A percentile compares a stretch with the other conserved stretches of the same genome.
Conservation (phyloP, 169 alveolate genomes). For the Ichthyophthirius multifiliis region DNA sequence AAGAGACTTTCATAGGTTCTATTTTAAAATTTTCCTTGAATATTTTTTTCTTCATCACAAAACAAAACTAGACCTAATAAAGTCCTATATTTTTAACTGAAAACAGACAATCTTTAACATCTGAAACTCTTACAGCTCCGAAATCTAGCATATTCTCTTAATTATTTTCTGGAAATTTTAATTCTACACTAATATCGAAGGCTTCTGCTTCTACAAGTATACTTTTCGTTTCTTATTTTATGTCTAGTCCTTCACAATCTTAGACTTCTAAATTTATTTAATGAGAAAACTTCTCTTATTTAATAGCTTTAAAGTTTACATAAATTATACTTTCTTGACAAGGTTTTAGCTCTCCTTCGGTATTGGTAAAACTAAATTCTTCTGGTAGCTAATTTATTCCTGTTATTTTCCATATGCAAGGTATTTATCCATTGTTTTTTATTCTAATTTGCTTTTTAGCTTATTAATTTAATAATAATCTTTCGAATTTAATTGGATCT, state of each 20-base stretch:
- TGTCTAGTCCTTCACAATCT: slow-evolving; percentile 86
- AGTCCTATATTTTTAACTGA: slow-evolving; percentile 85
- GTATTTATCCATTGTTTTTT: slow-evolving; percentile 79
- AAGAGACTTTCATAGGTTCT: slow-evolving; percentile 84
- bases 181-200: slow-evolving; percentile 85
- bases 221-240: slow-evolving; percentile 80
- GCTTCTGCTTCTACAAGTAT: slow-evolving; percentile 90
- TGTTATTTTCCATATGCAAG: slow-evolving; percentile 83
- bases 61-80: slow-evolving; percentile 82
- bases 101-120: slow-evolving; percentile 80
- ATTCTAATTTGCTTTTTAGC: slow-evolving; percentile 71
- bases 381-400: slow-evolving; percentile 77
- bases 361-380: slow-evolving; percentile 69
- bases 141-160: slow-evolving; percentile 84
- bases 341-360: slow-evolving; percentile 82
- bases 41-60: slow-evolving; percentile 76
- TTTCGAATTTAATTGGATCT: slow-evolving; percentile 87
- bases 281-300: slow-evolving; percentile 70
- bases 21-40: slow-evolving; percentile 81
- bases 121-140: slow-evolving; percentile 91
- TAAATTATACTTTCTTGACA: slow-evolving; percentile 70
- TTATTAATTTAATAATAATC: slow-evolving; percentile 81
- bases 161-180: slow-evolving; percentile 68
- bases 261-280: slow-evolving; percentile 78
- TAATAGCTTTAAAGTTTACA: slow-evolving; percentile 72